These are phyloP conservation scores for Pichia manshurica DNA, from an alignment of 805 yeast species.

Conservation along the genomic window DNA sequence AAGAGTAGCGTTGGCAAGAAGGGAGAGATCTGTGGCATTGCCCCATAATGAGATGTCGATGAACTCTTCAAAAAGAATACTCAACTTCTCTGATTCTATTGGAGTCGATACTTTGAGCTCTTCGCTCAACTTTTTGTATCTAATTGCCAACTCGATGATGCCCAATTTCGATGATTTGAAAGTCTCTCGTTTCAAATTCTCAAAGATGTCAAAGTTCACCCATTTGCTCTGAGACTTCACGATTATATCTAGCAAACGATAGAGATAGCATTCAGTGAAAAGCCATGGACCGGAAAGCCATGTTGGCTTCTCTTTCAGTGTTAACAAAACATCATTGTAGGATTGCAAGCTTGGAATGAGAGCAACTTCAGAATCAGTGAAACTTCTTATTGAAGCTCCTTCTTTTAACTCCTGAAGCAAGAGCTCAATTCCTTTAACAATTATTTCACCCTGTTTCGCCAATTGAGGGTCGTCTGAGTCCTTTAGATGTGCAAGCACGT, in stretches of 20 bases:
- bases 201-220: constrained; percentile 68
- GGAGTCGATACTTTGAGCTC: constrained; percentile 7
- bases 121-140: constrained; percentile 42
- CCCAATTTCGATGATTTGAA: constrained; percentile 72
- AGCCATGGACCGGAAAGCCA: constrained; percentile 94
- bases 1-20: constrained; percentile 79
- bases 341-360: constrained; percentile 41
- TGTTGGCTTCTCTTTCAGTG: constrained; percentile 33
- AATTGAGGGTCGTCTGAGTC: constrained; percentile 14
- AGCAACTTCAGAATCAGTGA: constrained; percentile 21
- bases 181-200: constrained; percentile 61
- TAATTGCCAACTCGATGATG: constrained; percentile 70
- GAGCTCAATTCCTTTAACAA: constrained; percentile 36
- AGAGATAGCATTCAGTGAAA: constrained; percentile 76
- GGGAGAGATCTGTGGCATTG: constrained; percentile 90
- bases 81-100: constrained; percentile 38
- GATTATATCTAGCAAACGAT: constrained; percentile 52
- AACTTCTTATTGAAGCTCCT: constrained; percentile 41
- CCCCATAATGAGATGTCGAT: constrained; percentile 94
- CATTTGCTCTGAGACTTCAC: constrained; percentile 40
- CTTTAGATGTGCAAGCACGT: constrained; percentile 32
- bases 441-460: constrained; percentile 42
- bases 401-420: constrained; percentile 40
- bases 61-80: constrained; percentile 71
- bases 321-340: constrained; percentile 52